phyloP scores from a whole-genome alignment of 805 yeast species.

The Lipomyces chichibuensis region DNA sequence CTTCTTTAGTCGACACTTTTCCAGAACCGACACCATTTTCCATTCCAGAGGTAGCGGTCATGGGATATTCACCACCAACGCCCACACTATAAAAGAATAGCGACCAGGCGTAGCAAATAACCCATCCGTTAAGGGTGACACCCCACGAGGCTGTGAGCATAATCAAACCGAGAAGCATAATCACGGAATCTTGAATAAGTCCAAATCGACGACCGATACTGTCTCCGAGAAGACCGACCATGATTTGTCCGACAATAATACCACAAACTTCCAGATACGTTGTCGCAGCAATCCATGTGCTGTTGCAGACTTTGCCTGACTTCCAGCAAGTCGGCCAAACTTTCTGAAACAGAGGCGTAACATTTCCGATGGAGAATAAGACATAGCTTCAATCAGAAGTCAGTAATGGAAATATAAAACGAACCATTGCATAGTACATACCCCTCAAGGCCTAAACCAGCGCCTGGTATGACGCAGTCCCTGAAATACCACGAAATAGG shows the following conservation, averaged over 20 bases:
- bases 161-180: constrained; percentile 60
- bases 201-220: constrained; percentile 65
- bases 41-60: constrained; percentile 63
- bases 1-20: constrained; percentile 40
- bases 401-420: neutral
- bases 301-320: constrained; percentile 41
- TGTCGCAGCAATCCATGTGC: constrained; percentile 45
- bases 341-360: neutral
- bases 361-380: neutral
- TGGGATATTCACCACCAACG: constrained; percentile 71
- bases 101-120: constrained; percentile 52
- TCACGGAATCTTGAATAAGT: constrained; percentile 59
- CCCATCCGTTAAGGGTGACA: constrained; percentile 57
- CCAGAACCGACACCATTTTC: constrained; percentile 50
- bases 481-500: constrained; percentile 41
- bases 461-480: neutral
- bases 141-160: constrained; percentile 67
- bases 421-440: neutral
- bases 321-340: constrained; percentile 42
- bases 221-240: constrained; percentile 61
- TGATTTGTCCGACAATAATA: constrained; percentile 63
- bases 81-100: constrained; percentile 57
- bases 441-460: neutral
- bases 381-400: neutral
- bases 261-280: constrained; percentile 48